phyloP scores from a whole-genome alignment of 441 rosid genomes.

The Brassica balearica region DNA sequence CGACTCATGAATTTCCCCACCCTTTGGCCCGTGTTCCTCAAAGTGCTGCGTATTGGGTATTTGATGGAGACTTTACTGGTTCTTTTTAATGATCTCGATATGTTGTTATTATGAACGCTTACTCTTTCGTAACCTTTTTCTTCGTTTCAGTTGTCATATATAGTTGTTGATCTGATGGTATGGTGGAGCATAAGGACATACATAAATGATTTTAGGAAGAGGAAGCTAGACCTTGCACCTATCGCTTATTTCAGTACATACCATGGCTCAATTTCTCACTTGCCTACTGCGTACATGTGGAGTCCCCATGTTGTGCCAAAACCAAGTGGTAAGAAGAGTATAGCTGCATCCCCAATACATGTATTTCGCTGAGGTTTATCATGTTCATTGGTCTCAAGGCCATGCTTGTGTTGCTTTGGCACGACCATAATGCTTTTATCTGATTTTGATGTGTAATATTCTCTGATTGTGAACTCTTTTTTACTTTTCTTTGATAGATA shows the following conservation, averaged over 20 bases:
- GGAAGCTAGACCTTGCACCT: conserved; percentile 82
- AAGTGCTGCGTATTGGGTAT: conserved; percentile 98
- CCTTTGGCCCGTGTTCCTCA: conserved; percentile 98
- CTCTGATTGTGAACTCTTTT: neutral
- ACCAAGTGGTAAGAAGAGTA: conserved; percentile 73
- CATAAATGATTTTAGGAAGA: conserved; percentile 91
- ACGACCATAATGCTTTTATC: neutral
- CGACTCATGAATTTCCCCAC: conserved; percentile 96
- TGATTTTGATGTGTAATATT: neutral
- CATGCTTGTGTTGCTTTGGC: conserved; percentile 2
- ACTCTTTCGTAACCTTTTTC: conserved; percentile 29
- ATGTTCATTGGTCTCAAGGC: conserved; percentile 12
- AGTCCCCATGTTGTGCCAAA: conserved; percentile 97
- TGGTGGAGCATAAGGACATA: conserved; percentile 98
- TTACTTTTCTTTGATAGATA: neutral
- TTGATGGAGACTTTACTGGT: neutral
- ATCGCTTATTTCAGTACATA: conserved; percentile 96
- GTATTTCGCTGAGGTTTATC: neutral
- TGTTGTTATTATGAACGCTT: conserved; percentile 15
- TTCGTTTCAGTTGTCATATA: conserved; percentile 80
- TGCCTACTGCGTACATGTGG: conserved; percentile 99
- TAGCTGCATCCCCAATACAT: neutral
- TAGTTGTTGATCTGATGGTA: conserved; percentile 90
- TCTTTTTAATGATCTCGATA: neutral
- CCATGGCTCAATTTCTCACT: conserved; percentile 91